These are phyloP conservation scores for Xylaria palmicola DNA, from an alignment of 495 filamentous ascomycete genomes.

Conservation along the genomic window DNA sequence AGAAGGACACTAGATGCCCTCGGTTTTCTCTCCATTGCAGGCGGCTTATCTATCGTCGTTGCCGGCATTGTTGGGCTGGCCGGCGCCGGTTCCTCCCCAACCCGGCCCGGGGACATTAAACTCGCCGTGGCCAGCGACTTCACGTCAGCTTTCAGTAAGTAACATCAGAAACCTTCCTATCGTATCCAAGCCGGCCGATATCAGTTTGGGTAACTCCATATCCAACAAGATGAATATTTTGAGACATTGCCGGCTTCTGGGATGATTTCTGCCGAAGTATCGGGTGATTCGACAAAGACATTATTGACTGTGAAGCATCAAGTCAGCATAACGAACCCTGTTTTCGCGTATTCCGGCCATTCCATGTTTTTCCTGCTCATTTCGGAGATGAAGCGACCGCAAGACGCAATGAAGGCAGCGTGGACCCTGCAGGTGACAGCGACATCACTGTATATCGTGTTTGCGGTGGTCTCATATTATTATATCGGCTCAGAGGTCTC, in stretches of 20 bases:
- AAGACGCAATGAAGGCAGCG: constrained; percentile 52
- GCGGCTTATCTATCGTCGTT: constrained; percentile 50
- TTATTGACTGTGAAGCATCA: background rate
- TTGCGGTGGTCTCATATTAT: constrained; percentile 64
- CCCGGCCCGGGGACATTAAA: constrained; percentile 19
- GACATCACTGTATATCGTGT: constrained; percentile 57
- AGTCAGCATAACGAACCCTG: constrained; percentile 60
- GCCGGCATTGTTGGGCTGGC: constrained; percentile 64
- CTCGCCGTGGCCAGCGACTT: constrained; percentile 29
- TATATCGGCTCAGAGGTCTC: constrained; percentile 58
- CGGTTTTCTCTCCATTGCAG: constrained; percentile 58
- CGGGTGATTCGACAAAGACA: background rate
- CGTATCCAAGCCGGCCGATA: no score
- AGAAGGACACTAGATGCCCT: constrained; percentile 61
- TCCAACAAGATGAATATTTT: no score
- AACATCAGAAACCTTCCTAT: background rate
- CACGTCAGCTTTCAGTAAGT: constrained; percentile 37
- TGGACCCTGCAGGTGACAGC: constrained; percentile 57
- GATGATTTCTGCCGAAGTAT: background rate
- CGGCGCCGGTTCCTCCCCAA: constrained; percentile 37
- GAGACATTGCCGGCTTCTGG: no score
- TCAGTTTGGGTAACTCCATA: no score
- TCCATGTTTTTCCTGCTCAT: constrained; percentile 69
- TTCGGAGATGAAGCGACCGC: constrained; percentile 61
- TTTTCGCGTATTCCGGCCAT: constrained; percentile 65